Conservation (phyloP, 2,329 filamentous ascomycete species). For the Aspergillus aculeatus region DNA sequence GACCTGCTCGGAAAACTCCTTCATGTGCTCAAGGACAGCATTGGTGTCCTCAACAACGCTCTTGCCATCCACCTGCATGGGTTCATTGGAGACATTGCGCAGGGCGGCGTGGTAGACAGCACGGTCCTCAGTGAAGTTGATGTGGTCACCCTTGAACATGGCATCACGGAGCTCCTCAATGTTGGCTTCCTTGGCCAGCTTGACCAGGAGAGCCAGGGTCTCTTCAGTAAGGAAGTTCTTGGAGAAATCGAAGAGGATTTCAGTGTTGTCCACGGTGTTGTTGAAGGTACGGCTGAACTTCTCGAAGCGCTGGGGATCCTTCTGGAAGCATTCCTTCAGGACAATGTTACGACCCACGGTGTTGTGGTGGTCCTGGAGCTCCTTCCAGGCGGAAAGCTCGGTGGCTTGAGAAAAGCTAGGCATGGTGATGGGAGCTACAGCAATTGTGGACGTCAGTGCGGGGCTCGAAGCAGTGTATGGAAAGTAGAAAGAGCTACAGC, state of each 20-base stretch:
- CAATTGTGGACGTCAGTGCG: neutral
- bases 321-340: slow-evolving; percentile 87
- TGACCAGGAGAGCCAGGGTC: slow-evolving; percentile 79
- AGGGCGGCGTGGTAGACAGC: slow-evolving; percentile 95
- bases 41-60: slow-evolving; percentile 95
- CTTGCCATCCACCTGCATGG: slow-evolving; percentile 79
- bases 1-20: slow-evolving; percentile 94
- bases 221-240: slow-evolving; percentile 98
- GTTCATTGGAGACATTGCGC: slow-evolving; percentile 82
- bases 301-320: slow-evolving; percentile 82
- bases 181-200: slow-evolving; percentile 87
- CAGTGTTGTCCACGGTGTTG: slow-evolving; percentile 72
- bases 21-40: slow-evolving; percentile 91
- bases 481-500: neutral
- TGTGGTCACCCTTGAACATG: slow-evolving; percentile 97
- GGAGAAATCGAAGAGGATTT: slow-evolving; percentile 97
- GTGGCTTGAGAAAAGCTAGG: slow-evolving; percentile 66
- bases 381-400: slow-evolving; percentile 81
- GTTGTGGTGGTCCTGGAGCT: slow-evolving; percentile 88
- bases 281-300: slow-evolving; percentile 86
- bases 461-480: neutral
- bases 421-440: slow-evolving; percentile 30
- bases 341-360: slow-evolving; percentile 83
- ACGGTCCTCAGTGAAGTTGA: slow-evolving; percentile 97
- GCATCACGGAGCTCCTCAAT: slow-evolving; percentile 91